Conservation (phyloP, 2,329 filamentous ascomycete genomes). For the Fusarium domesticum region DNA sequence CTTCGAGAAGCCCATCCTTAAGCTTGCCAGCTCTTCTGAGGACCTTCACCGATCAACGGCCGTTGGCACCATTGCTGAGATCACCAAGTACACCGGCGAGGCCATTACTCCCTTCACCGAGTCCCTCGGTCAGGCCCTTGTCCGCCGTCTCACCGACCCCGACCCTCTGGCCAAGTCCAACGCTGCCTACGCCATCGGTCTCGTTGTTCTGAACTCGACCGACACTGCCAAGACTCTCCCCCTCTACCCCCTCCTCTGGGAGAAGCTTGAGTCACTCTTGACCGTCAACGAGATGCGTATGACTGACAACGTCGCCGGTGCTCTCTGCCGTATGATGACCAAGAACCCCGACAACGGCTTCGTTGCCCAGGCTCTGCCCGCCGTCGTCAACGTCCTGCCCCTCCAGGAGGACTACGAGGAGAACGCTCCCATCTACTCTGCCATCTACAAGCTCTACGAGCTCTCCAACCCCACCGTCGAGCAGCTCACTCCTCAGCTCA, state of each 20-base stretch:
- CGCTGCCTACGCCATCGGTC: slow-evolving; percentile 84
- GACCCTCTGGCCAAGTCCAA: slow-evolving; percentile 93
- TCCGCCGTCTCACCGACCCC: slow-evolving; percentile 85
- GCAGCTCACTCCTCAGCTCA: slow-evolving; percentile 65
- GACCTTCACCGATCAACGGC: slow-evolving; percentile 84
- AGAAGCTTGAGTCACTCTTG: slow-evolving; percentile 82
- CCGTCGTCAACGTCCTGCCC: slow-evolving; percentile 74
- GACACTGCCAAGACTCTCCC: slow-evolving; percentile 68
- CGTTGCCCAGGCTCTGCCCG: slow-evolving; percentile 76
- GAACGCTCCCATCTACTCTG: slow-evolving; percentile 89
- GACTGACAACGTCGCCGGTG: slow-evolving; percentile 90
- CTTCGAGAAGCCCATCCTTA: slow-evolving; percentile 88
- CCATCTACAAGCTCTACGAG: slow-evolving; percentile 82
- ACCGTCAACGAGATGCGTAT: slow-evolving; percentile 74
- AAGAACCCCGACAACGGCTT: slow-evolving; percentile 82
- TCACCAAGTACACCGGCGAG: slow-evolving; percentile 76
- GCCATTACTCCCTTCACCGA: slow-evolving; percentile 80
- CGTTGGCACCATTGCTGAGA: slow-evolving; percentile 89
- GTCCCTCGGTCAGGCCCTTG: slow-evolving; percentile 71
- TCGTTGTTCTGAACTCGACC: slow-evolving; percentile 77
- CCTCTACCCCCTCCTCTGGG: slow-evolving; percentile 73
- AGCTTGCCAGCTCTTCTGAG: slow-evolving; percentile 83
- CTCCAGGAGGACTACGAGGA: slow-evolving; percentile 93
- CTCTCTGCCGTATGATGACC: slow-evolving; percentile 87
- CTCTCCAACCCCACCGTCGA: slow-evolving; percentile 66